phyloP scores from a whole-genome alignment of 2,329 filamentous ascomycete species.

The Pleurostoma richardsiae region DNA sequence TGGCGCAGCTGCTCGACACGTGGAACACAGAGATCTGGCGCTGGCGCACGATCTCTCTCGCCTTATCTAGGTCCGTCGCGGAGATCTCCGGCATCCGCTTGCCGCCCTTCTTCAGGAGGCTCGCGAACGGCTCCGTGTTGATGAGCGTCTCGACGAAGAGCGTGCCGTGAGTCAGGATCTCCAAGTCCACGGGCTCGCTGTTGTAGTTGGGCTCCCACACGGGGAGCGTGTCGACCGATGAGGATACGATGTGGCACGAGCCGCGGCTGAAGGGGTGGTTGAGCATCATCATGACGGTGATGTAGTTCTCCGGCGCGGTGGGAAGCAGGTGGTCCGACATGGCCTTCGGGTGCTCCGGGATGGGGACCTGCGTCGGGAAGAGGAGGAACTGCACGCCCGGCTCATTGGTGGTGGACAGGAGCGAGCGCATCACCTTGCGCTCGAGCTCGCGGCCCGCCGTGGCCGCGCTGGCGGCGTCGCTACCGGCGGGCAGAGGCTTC shows the following conservation, averaged over 20 bases:
- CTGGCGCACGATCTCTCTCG: neutral
- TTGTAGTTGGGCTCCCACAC: slow-evolving; percentile 51
- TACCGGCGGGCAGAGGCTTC: neutral
- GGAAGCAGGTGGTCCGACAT: slow-evolving; percentile 14
- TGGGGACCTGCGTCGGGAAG: slow-evolving; percentile 15
- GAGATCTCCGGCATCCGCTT: neutral
- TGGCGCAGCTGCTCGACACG: slow-evolving; percentile 4
- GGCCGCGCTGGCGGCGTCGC: neutral
- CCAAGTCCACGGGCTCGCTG: slow-evolving; percentile 38
- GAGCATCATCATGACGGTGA: slow-evolving; percentile 47
- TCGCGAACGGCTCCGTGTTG: slow-evolving; percentile 26
- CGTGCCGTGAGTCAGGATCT: slow-evolving; percentile 34
- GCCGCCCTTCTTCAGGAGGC: slow-evolving; percentile 25
- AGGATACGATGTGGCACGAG: slow-evolving; percentile 44
- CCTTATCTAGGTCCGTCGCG: neutral
- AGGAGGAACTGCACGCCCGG: slow-evolving; percentile 17
- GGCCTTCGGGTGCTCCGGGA: slow-evolving; percentile 12
- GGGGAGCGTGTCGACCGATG: slow-evolving; percentile 31
- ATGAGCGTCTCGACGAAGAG: slow-evolving; percentile 33
- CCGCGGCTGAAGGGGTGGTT: slow-evolving; percentile 54
- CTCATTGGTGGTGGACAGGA: slow-evolving; percentile 7
- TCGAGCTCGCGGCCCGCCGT: neutral
- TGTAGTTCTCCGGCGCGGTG: slow-evolving; percentile 35
- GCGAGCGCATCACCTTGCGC: neutral
- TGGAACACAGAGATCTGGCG: slow-evolving; percentile 3